Percentiles rank a stretch among this genome's conserved stretches.
phyloP scores from a whole-genome alignment of 257 asterid genomes.

The Ballota nigra region DNA sequence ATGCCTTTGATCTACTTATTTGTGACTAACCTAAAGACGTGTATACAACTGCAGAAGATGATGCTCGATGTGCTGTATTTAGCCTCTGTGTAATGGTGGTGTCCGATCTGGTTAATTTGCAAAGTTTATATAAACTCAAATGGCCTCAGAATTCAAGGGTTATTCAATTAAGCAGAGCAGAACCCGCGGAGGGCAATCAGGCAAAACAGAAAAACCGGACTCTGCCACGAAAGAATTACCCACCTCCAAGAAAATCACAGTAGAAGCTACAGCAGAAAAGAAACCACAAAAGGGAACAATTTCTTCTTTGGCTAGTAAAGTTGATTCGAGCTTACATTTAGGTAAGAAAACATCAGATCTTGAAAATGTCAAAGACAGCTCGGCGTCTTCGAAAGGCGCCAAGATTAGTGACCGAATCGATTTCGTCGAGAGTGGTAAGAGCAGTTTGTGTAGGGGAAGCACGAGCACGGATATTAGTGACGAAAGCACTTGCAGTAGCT shows the following conservation, averaged over 20 bases:
- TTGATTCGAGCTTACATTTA: constrained; percentile 52
- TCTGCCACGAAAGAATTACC: constrained; percentile 30
- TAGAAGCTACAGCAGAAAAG: constrained; percentile 26
- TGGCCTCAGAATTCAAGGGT: constrained; percentile 56
- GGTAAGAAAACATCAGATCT: constrained; percentile 35
- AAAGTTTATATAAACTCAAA: constrained; percentile 24
- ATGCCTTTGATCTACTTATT: constrained; percentile 3
- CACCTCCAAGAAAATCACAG: constrained; percentile 29
- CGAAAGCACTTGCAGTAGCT: constrained; percentile 74
- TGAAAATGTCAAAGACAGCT: constrained; percentile 38
- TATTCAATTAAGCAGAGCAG: constrained; percentile 40
- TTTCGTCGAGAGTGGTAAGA: constrained; percentile 73
- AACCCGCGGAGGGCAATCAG: constrained; percentile 35
- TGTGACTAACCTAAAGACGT: constrained; percentile 34
- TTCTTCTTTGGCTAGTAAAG: constrained; percentile 38
- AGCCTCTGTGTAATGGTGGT: constrained; percentile 24
- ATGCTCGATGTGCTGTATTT: constrained; percentile 9
- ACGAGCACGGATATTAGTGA: constrained; percentile 75
- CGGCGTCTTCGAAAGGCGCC: constrained; percentile 50
- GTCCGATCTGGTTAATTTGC: constrained; percentile 9
- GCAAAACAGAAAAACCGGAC: constrained; percentile 34
- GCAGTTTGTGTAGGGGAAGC: constrained; percentile 86
- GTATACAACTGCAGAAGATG: constrained; percentile 44
- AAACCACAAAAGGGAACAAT: constrained; percentile 33
- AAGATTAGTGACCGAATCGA: constrained; percentile 56